Conservation (phyloP, 2,329 filamentous ascomycete species). For the Phialophora macrospora region DNA sequence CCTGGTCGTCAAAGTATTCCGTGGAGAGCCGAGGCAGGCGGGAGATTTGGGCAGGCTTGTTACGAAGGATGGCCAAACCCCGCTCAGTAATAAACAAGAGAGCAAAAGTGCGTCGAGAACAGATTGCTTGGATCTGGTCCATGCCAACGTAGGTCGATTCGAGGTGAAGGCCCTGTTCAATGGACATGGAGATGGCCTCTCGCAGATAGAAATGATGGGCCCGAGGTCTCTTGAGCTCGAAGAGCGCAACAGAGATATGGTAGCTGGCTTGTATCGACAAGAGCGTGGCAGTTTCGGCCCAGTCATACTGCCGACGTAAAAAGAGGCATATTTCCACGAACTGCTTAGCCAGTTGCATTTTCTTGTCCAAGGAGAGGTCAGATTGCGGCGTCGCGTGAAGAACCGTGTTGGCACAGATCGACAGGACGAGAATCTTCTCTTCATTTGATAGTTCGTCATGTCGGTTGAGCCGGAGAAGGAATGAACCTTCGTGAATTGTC, state of each 20-base stretch:
- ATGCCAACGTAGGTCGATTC: slow-evolving; percentile 35
- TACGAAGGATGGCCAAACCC: slow-evolving; percentile 38
- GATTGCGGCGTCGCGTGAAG: slow-evolving; percentile 38
- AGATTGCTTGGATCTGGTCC: slow-evolving; percentile 36
- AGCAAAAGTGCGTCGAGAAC: slow-evolving; percentile 38
- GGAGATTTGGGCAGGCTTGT: slow-evolving; percentile 38
- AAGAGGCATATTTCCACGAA: slow-evolving; percentile 37
- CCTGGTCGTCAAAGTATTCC: slow-evolving; percentile 39
- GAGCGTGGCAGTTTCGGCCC: slow-evolving; percentile 36
- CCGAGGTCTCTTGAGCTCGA: slow-evolving; percentile 39
- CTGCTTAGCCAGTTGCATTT: slow-evolving; percentile 35
- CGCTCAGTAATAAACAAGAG: slow-evolving; percentile 40
- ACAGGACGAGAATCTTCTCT: slow-evolving; percentile 38
- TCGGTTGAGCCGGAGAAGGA: slow-evolving; percentile 32
- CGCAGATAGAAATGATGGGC: slow-evolving; percentile 39
- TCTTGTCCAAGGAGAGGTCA: slow-evolving; percentile 37
- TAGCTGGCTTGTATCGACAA: slow-evolving; percentile 38
- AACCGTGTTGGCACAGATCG: slow-evolving; percentile 38
- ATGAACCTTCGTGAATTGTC: slow-evolving; percentile 37
- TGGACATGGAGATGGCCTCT: slow-evolving; percentile 38
- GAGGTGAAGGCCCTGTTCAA: slow-evolving; percentile 36
- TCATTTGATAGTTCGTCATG: slow-evolving; percentile 34
- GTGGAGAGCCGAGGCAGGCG: slow-evolving; percentile 32
- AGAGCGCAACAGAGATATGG: slow-evolving; percentile 37
- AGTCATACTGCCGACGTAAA: slow-evolving; percentile 34